phyloP scores from a whole-genome alignment of 1,284 basidiomycete species.

The Ceratobasidium sp. region DNA sequence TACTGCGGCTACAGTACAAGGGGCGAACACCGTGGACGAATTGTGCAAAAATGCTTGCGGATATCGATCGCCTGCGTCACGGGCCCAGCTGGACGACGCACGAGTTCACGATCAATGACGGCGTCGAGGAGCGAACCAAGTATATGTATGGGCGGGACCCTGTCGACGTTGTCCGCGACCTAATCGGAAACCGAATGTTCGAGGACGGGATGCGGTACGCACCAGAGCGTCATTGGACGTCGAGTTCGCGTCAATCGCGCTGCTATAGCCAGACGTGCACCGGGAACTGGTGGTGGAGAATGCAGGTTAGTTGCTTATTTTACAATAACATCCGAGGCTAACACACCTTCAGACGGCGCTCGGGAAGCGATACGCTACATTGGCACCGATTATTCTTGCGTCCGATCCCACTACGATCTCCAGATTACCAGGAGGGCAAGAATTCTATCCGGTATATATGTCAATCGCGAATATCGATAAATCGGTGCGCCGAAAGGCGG shows the following conservation, averaged over 20 bases:
- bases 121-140: neutral
- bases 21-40: neutral
- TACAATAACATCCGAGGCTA: neutral
- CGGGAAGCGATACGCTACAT: constrained; percentile 28
- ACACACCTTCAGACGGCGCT: constrained; percentile 44
- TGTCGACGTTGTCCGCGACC: constrained; percentile 5
- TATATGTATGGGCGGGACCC: neutral
- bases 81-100: constrained; percentile 1
- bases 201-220: neutral
- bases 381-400: constrained; percentile 45
- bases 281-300: constrained; percentile 47
- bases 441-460: constrained; percentile 47
- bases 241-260: neutral
- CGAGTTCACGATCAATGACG: neutral
- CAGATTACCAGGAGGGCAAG: constrained; percentile 34
- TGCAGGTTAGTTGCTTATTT: constrained; percentile 24
- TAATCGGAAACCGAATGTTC: constrained; percentile 16
- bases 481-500: neutral
- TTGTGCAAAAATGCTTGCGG: neutral
- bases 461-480: constrained; percentile 48
- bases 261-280: constrained; percentile 43
- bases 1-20: constrained; percentile 1
- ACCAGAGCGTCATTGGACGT: constrained; percentile 19
- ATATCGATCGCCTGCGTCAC: constrained; percentile 15
- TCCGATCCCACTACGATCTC: constrained; percentile 46